Percentiles rank a stretch among this genome's conserved stretches.
phyloP scores from a whole-genome alignment of 805 yeast species.

The Candida morakotiae region DNA sequence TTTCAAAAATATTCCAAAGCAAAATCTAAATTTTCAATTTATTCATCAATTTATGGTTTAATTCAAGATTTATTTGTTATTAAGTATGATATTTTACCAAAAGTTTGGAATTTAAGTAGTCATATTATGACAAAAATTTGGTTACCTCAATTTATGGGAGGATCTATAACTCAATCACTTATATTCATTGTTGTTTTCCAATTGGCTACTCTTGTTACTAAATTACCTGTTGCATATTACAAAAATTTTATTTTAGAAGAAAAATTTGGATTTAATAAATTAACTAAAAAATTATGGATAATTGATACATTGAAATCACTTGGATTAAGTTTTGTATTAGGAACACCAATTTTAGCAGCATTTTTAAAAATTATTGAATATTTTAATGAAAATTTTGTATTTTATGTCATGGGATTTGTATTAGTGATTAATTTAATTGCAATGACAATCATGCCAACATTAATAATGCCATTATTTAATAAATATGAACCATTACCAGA shows the following conservation, averaged over 20 bases:
- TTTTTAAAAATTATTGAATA: slow-evolving; percentile 77
- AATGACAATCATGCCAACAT: slow-evolving; percentile 74
- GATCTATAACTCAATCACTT: slow-evolving; percentile 69
- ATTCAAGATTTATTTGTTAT: slow-evolving; percentile 55
- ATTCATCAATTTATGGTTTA: slow-evolving; percentile 48
- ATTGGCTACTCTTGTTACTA: slow-evolving; percentile 48
- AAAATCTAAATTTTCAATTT: slow-evolving; percentile 65
- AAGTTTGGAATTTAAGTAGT: slow-evolving; percentile 49
- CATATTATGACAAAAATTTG: slow-evolving; percentile 50
- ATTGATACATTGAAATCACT: slow-evolving; percentile 65
- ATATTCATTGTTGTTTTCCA: slow-evolving; percentile 52
- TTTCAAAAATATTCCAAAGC: slow-evolving; percentile 78
- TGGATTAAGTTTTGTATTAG: slow-evolving; percentile 51
- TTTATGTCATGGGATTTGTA: slow-evolving; percentile 71
- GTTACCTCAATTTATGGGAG: slow-evolving; percentile 39
- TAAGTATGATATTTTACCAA: slow-evolving; percentile 49
- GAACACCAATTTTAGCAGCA: slow-evolving; percentile 68
- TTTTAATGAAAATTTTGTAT: slow-evolving; percentile 77
- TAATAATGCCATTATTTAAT: slow-evolving; percentile 91
- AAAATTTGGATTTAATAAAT: slow-evolving; percentile 88
- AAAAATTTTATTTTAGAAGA: slow-evolving; percentile 87
- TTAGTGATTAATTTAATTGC: slow-evolving; percentile 68
- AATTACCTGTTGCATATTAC: slow-evolving; percentile 71
- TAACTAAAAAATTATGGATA: slow-evolving; percentile 68
- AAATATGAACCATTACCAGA: slow-evolving; percentile 85